Conservation (phyloP, 768 basidiomycete genomes). For the Chalciporus chontae region DNA sequence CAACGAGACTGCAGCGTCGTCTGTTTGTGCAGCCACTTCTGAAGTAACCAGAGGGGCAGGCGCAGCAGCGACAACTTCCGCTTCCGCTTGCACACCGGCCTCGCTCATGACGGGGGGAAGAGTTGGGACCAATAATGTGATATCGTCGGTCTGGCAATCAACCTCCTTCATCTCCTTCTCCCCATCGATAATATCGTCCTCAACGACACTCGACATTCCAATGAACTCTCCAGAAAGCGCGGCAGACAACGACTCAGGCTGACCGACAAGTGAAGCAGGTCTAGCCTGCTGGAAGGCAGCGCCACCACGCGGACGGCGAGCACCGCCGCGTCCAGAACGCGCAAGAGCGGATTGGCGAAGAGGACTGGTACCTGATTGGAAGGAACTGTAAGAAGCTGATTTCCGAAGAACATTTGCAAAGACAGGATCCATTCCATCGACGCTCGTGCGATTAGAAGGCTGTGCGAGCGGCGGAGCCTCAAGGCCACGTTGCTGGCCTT, state of each 20-base stretch:
- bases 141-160: conserved; percentile 61
- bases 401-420: conserved; percentile 79
- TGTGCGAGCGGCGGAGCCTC: conserved; percentile 36
- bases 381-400: conserved; percentile 38
- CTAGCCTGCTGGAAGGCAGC: conserved; percentile 67
- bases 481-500: conserved; percentile 23
- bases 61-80: conserved; percentile 14
- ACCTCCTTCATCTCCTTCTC: conserved; percentile 59
- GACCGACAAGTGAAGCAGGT: conserved; percentile 66
- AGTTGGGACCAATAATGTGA: conserved; percentile 28
- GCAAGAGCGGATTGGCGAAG: conserved; percentile 56
- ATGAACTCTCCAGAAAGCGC: conserved; percentile 67
- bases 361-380: conserved; percentile 53
- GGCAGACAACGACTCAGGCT: conserved; percentile 68
- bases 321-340: conserved; percentile 47
- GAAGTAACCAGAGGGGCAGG: conserved; percentile 18
- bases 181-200: conserved; percentile 34
- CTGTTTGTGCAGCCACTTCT: conserved; percentile 48
- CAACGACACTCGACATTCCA: conserved; percentile 41
- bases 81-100: conserved; percentile 41
- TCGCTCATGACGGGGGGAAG: conserved; percentile 32
- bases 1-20: conserved; percentile 32
- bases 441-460: conserved; percentile 61
- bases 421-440: conserved; percentile 84
- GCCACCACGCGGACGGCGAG: conserved; percentile 58